Evolutionary conservation across 805 yeast species (phyloP), one percentile per base, ranked within the genome.

Genomic region (Trichomonascus vanleenenianus): DNA sequence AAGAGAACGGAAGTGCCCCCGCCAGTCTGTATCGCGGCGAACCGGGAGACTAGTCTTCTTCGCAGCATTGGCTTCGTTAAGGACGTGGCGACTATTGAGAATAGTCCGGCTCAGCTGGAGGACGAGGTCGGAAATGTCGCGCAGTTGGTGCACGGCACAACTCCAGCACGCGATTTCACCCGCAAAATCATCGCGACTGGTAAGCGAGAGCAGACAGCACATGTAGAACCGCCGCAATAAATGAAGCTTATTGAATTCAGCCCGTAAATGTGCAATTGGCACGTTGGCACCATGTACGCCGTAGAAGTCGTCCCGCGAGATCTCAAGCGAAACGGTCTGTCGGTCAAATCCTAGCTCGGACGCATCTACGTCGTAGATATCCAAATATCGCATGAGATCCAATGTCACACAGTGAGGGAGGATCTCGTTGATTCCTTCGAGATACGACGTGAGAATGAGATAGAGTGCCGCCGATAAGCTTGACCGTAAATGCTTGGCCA

Each of bases 341-440:
- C 35, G 27, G 30, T 3, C 20, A 12, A 18, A 18, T 9, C 37
- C 37, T 7, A 27, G 31, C 30, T 34, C 37, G 16, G 37, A 33
- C 14, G 36, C 30, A 9, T 30, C 55, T 5, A 74, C 52, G 11
- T 62, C 70, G 54, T 74, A 75, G 2, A 74, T 63, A 25, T 63
- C 72, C 50, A 73, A 66, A 49, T 69, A 75, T 47, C 68, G 65
- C 34, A 64, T 61, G 27, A 75, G 54, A 18, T 65, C 71, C 3
- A 59, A 49, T 14, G 58, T 54, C 40, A 64, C 54, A 18, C 68
- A 56, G 43, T 57, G 48, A 8, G 63, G 57, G 2, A 67, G 39
- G 36, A 65, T 42, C 30, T 55, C 54, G 10, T 52, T 52, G 27
- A 65, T 49, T 7, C 62, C 54, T 14, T 56, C 58, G 1, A 60